Evolutionary conservation across 1,139 yeast species (phyloP), one percentile per base, ranked within the genome.

Genomic region (Meyerozyma athensensis): DNA sequence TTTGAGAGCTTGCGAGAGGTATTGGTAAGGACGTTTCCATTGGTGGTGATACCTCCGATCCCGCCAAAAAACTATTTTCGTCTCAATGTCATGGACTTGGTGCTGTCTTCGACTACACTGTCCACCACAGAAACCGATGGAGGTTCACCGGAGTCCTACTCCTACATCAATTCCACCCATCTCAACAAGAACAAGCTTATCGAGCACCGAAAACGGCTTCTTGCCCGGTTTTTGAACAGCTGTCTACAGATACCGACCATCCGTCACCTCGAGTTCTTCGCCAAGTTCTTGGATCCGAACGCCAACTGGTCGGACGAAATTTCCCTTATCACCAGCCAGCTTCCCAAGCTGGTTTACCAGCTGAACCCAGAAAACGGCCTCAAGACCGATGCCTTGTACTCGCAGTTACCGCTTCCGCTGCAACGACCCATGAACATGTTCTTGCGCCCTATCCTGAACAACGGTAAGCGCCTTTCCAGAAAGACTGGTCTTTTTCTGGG

Each of bases 1-100:
- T 92, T 92, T 58, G 97, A 87, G 51, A 77, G 86, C 40, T 70
- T 92, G 30, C 65, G 97, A 40, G 80, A 73, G 26, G 74, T 82
- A 3, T 68, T 92, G 19, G 68, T 80, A 5, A 79, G 79, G 53
- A 64, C 86, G 24, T 89, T 86, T 53, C 97, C 98, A 2, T 79
- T 94, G 34, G 61, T 81, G 10, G 72, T 92, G 5, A 77, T 92
- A 5, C 98, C 98, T 2, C 96, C 97, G 0, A 87, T 94, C 26
- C 98, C 98, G 0, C 96, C 90, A 46, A 92, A 92, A 59, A 96
- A 92, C 43, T 70, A 68, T 46, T 53, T 66, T 34, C 63, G 63
- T 35, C 59, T 69, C 34, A 58, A 60, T 6, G 50, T 63, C 33
- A 53, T 69, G 37, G 67, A 65, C 1, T 44, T 68, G 17, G 68